phyloP scores from a whole-genome alignment of 2,329 filamentous ascomycete genomes.

The Dactylellina cionopaga region DNA sequence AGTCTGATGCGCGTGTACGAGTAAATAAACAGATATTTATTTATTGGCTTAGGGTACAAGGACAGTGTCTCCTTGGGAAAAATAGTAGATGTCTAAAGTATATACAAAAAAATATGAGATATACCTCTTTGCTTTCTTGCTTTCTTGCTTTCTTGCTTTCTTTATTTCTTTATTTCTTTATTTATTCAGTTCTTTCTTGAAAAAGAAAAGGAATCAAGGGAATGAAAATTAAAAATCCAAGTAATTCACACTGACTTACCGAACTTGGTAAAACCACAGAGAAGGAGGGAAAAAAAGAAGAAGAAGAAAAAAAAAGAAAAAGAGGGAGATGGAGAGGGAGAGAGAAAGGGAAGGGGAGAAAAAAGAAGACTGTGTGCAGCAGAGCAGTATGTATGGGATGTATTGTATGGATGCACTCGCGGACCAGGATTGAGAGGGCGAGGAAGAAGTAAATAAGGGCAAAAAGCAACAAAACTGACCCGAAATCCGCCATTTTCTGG shows the following conservation, averaged over 20 bases:
- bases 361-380: not conserved
- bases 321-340: conserved; percentile 19
- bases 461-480: conserved; percentile 33
- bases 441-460: conserved; percentile 34
- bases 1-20: too few species aligned
- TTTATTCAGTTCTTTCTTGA: too few species aligned
- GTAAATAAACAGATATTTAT: too few species aligned
- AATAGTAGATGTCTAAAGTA: too few species aligned
- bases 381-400: conserved; percentile 2
- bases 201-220: not conserved
- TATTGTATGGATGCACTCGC: too few species aligned
- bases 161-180: not conserved
- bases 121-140: not conserved
- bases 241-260: not conserved
- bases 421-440: not conserved
- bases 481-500: conserved; percentile 49
- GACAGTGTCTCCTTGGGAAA: too few species aligned
- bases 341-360: conserved; percentile 12
- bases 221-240: not conserved
- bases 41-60: too few species aligned
- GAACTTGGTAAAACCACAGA: too few species aligned
- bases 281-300: conserved; percentile 4
- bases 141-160: not conserved
- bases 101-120: not conserved
- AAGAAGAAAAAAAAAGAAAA: conserved; percentile 10